A percentile compares a stretch with the other conserved stretches of the same genome.
Conservation (phyloP, 805 yeast species). For the Metschnikowia chrysomelidarum region DNA sequence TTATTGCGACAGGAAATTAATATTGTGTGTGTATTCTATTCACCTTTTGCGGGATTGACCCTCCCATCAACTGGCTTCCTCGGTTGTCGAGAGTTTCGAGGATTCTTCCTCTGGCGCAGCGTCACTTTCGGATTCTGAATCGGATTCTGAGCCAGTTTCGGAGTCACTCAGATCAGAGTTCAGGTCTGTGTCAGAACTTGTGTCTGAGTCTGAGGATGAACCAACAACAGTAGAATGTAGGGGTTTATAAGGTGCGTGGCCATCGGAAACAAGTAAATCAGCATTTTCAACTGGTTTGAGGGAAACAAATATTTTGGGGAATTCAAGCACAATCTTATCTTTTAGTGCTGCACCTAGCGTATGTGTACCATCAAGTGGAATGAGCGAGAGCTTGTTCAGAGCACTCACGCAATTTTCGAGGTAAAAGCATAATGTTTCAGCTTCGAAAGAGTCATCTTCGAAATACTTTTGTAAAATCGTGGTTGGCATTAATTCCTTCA, state of each 20-base stretch:
- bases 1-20: no score
- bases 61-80: no score
- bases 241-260: no score
- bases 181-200: constrained; percentile 8
- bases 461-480: constrained; percentile 26
- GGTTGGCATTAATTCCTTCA: constrained; percentile 44
- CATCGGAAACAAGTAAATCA: constrained; percentile 6
- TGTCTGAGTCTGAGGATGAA: constrained; percentile 5
- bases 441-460: constrained; percentile 18
- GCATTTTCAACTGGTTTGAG: constrained; percentile 1
- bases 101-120: constrained; percentile 36
- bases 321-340: constrained; percentile 67
- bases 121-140: constrained; percentile 21
- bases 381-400: constrained; percentile 24
- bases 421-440: constrained; percentile 29
- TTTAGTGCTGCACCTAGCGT: constrained; percentile 49
- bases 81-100: constrained; percentile 23
- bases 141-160: constrained; percentile 12
- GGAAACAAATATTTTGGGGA: constrained; percentile 63
- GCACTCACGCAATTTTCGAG: constrained; percentile 31
- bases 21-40: no score
- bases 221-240: no score
- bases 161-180: constrained; percentile 13
- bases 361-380: constrained; percentile 34
- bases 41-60: no score